phyloP scores from a whole-genome alignment of 1,139 yeast species.

The Suhomyces chickasaworum region DNA sequence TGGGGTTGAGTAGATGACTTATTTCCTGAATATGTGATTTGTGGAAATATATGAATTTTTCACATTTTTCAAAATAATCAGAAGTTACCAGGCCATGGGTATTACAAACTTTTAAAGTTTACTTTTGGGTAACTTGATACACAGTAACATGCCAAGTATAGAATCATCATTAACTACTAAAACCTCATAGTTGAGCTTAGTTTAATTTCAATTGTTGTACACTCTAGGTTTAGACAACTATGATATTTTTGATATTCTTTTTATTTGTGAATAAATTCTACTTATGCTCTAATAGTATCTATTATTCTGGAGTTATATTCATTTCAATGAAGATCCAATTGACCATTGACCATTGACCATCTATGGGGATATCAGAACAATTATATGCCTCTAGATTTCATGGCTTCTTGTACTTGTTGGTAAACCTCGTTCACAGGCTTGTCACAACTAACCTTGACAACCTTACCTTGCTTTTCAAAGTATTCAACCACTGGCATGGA shows the following conservation, averaged over 20 bases:
- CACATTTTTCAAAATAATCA: constrained; percentile 3
- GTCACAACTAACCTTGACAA: constrained; percentile 77
- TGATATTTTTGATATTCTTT: too few relatives aligned
- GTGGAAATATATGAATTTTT: background rate
- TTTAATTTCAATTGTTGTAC: too few relatives aligned
- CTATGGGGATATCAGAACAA: background rate
- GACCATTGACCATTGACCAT: too few relatives aligned
- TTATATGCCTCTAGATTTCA: constrained; percentile 44
- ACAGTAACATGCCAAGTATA: too few relatives aligned
- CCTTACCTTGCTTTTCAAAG: constrained; percentile 73
- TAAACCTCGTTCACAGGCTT: constrained; percentile 80
- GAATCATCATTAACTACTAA: too few relatives aligned
- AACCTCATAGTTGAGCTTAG: too few relatives aligned
- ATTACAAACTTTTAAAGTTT: too few relatives aligned
- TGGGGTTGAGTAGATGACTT: too few relatives aligned
- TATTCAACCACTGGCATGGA: constrained; percentile 94
- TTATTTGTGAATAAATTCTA: background rate
- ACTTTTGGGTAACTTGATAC: too few relatives aligned
- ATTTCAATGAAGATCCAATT: background rate
- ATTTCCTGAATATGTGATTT: too few relatives aligned
- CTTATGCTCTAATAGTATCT: background rate
- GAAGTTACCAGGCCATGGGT: too few relatives aligned
- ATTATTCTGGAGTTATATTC: background rate
- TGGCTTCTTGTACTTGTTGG: constrained; percentile 64
- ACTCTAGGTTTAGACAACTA: too few relatives aligned